phyloP scores from a whole-genome alignment of 306 rosid species.

The Dalbergia oliveri region DNA sequence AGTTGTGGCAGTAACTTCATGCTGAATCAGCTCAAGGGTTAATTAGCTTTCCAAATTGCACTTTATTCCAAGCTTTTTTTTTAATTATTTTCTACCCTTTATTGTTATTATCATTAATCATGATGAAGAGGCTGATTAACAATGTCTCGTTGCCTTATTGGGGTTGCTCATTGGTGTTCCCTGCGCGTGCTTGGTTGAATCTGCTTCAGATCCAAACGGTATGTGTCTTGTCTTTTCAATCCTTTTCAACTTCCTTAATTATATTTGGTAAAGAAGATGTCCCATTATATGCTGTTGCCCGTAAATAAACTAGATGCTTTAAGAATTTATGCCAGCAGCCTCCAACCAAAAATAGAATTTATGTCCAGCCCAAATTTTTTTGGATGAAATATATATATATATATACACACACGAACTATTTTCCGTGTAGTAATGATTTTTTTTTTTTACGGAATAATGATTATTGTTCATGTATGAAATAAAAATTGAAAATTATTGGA shows the following conservation, averaged over 20 bases:
- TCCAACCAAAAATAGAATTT: too few relatives aligned
- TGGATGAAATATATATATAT: too few relatives aligned
- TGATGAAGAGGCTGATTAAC: conserved; percentile 33
- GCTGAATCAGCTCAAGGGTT: too few relatives aligned
- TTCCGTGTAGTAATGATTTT: too few relatives aligned
- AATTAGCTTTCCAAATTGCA: neutral
- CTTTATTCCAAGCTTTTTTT: neutral
- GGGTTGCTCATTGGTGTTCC: conserved; percentile 36
- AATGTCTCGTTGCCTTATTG: conserved; percentile 1
- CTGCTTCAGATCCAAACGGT: conserved; percentile 92
- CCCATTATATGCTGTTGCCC: too few relatives aligned
- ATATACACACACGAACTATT: too few relatives aligned
- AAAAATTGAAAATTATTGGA: too few relatives aligned
- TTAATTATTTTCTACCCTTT: neutral
- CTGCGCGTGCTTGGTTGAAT: conserved; percentile 29
- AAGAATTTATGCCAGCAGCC: too few relatives aligned
- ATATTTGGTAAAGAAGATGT: neutral
- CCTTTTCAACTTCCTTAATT: neutral
- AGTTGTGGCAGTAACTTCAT: neutral
- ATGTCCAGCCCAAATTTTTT: too few relatives aligned
- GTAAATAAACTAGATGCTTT: too few relatives aligned
- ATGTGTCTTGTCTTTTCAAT: conserved; percentile 34
- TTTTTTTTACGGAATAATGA: too few relatives aligned
- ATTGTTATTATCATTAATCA: neutral
- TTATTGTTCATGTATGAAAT: too few relatives aligned